Evolutionary conservation across 1,284 basidiomycete genomes (phyloP).

Genomic region (Trichosporon coremiiforme): DNA sequence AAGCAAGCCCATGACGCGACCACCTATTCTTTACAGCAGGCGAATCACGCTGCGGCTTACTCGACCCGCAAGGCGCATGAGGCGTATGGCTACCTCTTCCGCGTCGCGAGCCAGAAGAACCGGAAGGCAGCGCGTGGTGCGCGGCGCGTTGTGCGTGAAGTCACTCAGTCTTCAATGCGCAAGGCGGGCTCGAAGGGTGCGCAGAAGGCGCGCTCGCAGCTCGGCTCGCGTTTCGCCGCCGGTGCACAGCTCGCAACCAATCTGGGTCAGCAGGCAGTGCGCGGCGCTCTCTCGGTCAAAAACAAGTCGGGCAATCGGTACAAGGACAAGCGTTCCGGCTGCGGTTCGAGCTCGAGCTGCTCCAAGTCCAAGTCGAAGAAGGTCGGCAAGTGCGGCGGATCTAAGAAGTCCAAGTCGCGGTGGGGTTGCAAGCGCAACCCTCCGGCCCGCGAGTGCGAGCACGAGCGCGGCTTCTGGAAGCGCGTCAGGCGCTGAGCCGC

Average conservation of each 20-base stretch:
- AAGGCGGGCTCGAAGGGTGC: neutral
- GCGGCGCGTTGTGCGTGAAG: neutral
- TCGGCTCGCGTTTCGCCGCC: neutral
- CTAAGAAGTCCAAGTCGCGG: neutral
- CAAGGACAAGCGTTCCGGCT: conserved; percentile 1
- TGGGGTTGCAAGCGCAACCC: neutral
- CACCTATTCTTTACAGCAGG: neutral
- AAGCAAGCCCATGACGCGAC: neutral
- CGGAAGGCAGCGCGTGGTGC: neutral
- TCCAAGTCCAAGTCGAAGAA: neutral
- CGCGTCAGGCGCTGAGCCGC: conserved; percentile 1
- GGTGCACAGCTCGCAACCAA: neutral
- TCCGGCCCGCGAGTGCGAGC: neutral
- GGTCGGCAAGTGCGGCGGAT: neutral
- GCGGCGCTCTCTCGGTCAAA: neutral
- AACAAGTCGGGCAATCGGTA: neutral
- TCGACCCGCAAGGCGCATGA: conserved; percentile 6
- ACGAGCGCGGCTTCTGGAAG: neutral
- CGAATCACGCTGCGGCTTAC: neutral
- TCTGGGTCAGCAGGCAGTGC: neutral
- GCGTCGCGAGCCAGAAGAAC: neutral
- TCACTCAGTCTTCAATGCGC: neutral
- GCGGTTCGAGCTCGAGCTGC: neutral
- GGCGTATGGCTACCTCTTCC: neutral
- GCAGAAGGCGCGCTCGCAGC: conserved; percentile 7